A percentile compares a stretch with the other conserved stretches of the same genome.
These are phyloP conservation scores for Dovyalis caffra DNA, from an alignment of 345 rosid species.

Conservation along the genomic window DNA sequence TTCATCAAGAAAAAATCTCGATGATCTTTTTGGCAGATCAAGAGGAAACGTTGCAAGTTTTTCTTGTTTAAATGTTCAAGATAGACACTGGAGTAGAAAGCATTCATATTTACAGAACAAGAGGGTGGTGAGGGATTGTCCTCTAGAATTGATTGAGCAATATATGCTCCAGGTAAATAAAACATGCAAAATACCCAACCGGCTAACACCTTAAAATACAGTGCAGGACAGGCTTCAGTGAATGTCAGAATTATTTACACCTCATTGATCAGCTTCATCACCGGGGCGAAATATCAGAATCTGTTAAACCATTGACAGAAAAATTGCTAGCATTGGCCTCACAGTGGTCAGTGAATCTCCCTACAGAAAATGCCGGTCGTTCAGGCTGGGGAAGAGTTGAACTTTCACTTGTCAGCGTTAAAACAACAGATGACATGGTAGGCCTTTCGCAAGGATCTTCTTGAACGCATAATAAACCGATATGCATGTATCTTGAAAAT, in stretches of 20 bases:
- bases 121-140: too few species aligned
- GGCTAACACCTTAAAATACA: too few species aligned
- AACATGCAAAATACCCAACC: too few species aligned
- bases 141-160: too few species aligned
- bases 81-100: neutral
- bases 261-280: slow-evolving; percentile 6
- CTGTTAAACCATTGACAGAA: slow-evolving; percentile 11
- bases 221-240: too few species aligned
- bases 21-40: too few species aligned
- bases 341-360: slow-evolving; percentile 9
- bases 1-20: too few species aligned
- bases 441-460: slow-evolving; percentile 39
- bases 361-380: slow-evolving; percentile 37
- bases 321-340: neutral
- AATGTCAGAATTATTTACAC: too few species aligned
- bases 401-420: slow-evolving; percentile 40
- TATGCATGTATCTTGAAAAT: slow-evolving; percentile 2
- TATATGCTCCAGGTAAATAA: too few species aligned
- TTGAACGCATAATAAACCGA: slow-evolving; percentile 18
- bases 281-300: slow-evolving; percentile 15
- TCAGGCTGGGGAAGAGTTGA: slow-evolving; percentile 34
- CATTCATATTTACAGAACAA: neutral
- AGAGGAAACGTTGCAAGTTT: neutral
- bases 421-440: slow-evolving; percentile 40
- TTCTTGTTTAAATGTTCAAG: neutral